Evolutionary conservation across 192 early-diverging fungal genomes (phyloP).

Genomic region (Backusella australiensis): DNA sequence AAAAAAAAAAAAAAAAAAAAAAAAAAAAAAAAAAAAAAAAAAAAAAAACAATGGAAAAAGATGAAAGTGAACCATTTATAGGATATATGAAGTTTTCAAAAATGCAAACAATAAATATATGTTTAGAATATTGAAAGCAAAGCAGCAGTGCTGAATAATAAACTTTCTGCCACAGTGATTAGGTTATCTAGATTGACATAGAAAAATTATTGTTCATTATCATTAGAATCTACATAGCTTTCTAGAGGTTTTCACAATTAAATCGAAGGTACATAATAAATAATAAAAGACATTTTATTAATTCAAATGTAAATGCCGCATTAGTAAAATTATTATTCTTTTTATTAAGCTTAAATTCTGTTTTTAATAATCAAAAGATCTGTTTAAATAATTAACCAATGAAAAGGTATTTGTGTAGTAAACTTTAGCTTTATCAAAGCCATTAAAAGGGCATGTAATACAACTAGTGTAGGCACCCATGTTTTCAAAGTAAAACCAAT

Average conservation of each 20-base stretch:
- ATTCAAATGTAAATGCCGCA: not conserved
- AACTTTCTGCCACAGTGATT: too few species aligned
- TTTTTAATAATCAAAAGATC: not conserved
- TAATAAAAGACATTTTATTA: not conserved
- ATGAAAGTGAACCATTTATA: too few species aligned
- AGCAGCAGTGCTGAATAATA: too few species aligned
- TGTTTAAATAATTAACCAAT: not conserved
- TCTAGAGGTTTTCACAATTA: not conserved
- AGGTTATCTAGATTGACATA: too few species aligned
- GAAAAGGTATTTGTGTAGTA: slow-evolving; percentile 79
- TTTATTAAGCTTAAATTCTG: not conserved
- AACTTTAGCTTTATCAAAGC: slow-evolving; percentile 80
- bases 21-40: too few species aligned
- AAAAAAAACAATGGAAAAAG: too few species aligned
- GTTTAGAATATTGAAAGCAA: too few species aligned
- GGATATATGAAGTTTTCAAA: too few species aligned
- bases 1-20: too few species aligned
- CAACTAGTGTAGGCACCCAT: slow-evolving; percentile 98
- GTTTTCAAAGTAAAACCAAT: slow-evolving; percentile 93
- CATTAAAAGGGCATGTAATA: slow-evolving; percentile 85
- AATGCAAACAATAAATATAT: too few species aligned
- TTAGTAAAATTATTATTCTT: not conserved
- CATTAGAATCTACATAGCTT: not conserved
- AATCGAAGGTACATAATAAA: slow-evolving; percentile 8
- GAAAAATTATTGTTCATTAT: not conserved